Evolutionary conservation across 2,329 filamentous ascomycete genomes (phyloP), one percentile per base, ranked within the genome.

Genomic region (Coniochaeta sp.): DNA sequence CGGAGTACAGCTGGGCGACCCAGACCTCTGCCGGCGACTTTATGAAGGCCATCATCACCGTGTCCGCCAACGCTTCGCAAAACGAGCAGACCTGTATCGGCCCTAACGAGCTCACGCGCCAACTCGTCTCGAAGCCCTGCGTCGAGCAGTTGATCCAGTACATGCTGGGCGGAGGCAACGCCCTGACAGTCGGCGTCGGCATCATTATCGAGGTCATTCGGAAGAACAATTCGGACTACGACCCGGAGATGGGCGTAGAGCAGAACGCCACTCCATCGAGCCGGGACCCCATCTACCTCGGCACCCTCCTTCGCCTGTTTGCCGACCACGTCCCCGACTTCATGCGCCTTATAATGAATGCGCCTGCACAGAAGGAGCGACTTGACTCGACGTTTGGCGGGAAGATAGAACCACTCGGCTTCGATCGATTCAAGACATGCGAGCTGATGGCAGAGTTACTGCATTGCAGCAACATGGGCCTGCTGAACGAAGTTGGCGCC

Each of bases 211-310:
- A 99, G 70, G 94, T 99, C 45, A 99, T 99, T 65, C 83, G 94
- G 55, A 99, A 99, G 73, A 99, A 99, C 71, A 99, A 99, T 67
- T 97, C 94, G 0, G 94, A 99, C 69, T 99, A 99, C 66, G 94
- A 99, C 60, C 86, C 94, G 1, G 94, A 97, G 60, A 88, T 91
- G 60, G 85, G 91, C 55, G 83, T 87, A 48, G 89, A 91, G 53
- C 83, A 88, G 26, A 88, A 88, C 57, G 76, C 85, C 51, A 28
- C 45, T 10, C 92, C 92, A 0, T 92, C 91, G 1, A 87, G 83
- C 58, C 85, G 87, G 49, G 94, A 99, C 63, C 94, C 94, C 4
- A 99, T 99, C 60, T 99, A 97, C 64, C 81, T 99, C 0, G 94
- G 94, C 20, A 94, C 87, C 1, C 77, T 99, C 6, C 79, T 99